Percentiles rank a stretch among this genome's conserved stretches.
Evolutionary conservation across 768 basidiomycete genomes (phyloP).

Genomic region (Serendipita sp.): DNA sequence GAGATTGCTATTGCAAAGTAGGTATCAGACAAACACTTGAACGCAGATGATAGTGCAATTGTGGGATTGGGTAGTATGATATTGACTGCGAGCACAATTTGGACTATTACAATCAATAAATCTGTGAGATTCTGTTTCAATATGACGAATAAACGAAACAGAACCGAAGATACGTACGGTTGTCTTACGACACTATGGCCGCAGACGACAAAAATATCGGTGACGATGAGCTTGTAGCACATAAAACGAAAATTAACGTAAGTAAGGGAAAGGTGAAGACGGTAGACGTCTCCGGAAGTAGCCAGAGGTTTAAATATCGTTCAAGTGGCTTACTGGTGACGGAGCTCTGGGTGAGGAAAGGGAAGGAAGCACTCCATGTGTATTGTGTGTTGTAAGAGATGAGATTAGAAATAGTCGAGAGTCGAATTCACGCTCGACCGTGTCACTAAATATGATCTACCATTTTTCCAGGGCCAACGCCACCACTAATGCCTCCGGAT

Average conservation of each 20-base stretch:
- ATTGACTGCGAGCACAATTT: conserved; percentile 2
- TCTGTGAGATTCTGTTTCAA: not conserved
- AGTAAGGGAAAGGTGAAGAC: too few relatives aligned
- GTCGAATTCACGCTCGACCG: too few relatives aligned
- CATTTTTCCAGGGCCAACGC: too few relatives aligned
- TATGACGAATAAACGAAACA: not conserved
- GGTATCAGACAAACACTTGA: not conserved
- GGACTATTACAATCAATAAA: conserved; percentile 4
- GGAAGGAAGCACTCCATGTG: conserved; percentile 3
- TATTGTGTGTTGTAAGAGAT: not conserved
- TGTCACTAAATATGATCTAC: too few relatives aligned
- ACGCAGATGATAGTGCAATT: not conserved
- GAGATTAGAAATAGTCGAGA: too few relatives aligned
- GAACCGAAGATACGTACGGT: not conserved
- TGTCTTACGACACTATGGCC: not conserved
- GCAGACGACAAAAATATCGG: not conserved
- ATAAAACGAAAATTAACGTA: not conserved
- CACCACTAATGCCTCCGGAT: too few relatives aligned
- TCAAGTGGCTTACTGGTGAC: not conserved
- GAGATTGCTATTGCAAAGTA: too few relatives aligned
- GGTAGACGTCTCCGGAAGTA: not conserved
- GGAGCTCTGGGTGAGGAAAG: not conserved
- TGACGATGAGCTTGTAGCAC: not conserved
- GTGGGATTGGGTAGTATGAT: not conserved
- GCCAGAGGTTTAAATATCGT: not conserved